phyloP scores from a whole-genome alignment of 768 basidiomycete genomes.

The Pleurotus tuber-regium region DNA sequence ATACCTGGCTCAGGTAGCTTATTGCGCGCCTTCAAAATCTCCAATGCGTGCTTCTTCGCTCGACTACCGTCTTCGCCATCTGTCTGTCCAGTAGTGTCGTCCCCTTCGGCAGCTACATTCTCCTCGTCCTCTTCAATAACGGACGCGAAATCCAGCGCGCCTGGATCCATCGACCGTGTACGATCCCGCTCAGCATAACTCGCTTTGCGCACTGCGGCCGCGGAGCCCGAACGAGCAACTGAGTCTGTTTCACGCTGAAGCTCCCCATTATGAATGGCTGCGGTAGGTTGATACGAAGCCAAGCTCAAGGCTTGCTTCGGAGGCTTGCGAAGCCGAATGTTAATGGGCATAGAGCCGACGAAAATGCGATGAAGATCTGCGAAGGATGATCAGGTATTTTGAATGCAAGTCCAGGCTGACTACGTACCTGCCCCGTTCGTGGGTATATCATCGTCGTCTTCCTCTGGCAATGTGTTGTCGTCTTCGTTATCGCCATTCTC shows the following conservation, averaged over 20 bases:
- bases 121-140: constrained; percentile 21
- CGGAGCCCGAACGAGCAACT: constrained; percentile 30
- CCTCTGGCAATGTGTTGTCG: constrained; percentile 27
- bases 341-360: constrained; percentile 58
- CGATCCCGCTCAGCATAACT: constrained; percentile 71
- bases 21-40: constrained; percentile 68
- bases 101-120: constrained; percentile 17
- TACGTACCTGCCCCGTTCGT: not conserved
- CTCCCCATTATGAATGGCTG: constrained; percentile 31
- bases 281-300: constrained; percentile 58
- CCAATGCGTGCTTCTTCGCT: constrained; percentile 57
- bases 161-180: constrained; percentile 63
- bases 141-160: constrained; percentile 57
- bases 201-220: constrained; percentile 54
- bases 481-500: constrained; percentile 24
- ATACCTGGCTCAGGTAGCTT: constrained; percentile 69
- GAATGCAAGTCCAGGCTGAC: not conserved
- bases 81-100: too few relatives aligned
- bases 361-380: constrained; percentile 13
- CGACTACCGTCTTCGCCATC: constrained; percentile 39
- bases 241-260: constrained; percentile 24
- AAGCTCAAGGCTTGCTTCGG: constrained; percentile 41
- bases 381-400: not conserved
- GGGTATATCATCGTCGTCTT: constrained; percentile 19
- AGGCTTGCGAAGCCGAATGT: constrained; percentile 42